Evolutionary conservation across 2,329 filamentous ascomycete species (phyloP).

Genomic region (Rutstroemia sp.): DNA sequence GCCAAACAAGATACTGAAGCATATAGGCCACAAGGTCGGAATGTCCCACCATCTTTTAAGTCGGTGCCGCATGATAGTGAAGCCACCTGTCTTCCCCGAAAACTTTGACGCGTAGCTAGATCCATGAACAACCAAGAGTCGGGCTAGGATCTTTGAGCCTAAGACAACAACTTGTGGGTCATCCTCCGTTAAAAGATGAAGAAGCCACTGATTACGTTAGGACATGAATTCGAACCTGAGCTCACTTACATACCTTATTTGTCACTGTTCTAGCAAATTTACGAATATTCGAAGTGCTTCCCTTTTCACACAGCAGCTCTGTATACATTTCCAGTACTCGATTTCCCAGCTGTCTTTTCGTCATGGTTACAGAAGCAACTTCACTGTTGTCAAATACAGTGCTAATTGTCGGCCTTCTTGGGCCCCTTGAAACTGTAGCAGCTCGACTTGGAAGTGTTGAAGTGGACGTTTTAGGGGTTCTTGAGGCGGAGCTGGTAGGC

Average conservation of each 20-base stretch:
- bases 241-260: conserved; percentile 62
- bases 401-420: conserved; percentile 25
- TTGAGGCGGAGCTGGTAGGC: conserved; percentile 39
- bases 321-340: conserved; percentile 72
- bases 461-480: conserved; percentile 43
- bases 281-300: conserved; percentile 60
- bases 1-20: conserved; percentile 83
- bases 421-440: conserved; percentile 23
- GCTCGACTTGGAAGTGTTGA: conserved; percentile 35
- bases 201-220: conserved; percentile 61
- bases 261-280: conserved; percentile 93
- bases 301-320: conserved; percentile 67
- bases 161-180: conserved; percentile 77
- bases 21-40: conserved; percentile 76
- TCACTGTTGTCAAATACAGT: conserved; percentile 27
- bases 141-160: conserved; percentile 74
- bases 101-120: conserved; percentile 80
- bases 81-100: conserved; percentile 81
- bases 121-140: conserved; percentile 77
- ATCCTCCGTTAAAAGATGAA: conserved; percentile 84
- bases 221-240: conserved; percentile 14
- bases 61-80: conserved; percentile 74
- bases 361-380: conserved; percentile 35
- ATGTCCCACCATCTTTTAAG: conserved; percentile 86
- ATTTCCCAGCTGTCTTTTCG: conserved; percentile 65